Base-by-base conservation (phyloP, 2,329 filamentous ascomycete genomes). In the Ophiocordyceps camponoti-rufipedis region DNA sequence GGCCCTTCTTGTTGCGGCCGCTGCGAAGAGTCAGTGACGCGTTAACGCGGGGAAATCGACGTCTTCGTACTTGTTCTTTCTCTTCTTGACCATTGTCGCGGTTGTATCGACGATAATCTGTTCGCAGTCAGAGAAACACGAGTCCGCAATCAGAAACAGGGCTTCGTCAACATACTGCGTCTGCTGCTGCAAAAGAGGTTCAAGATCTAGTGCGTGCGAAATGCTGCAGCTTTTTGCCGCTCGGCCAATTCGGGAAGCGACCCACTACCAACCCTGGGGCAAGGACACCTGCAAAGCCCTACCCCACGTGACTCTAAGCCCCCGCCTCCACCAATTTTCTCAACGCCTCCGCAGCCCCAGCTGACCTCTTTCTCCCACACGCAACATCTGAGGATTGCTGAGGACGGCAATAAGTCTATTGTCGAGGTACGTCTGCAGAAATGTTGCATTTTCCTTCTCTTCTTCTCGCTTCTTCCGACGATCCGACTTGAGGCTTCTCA, bases 1-100 rank as follows among this genome's bases (percentile, higher is more conserved):
- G 86, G 70, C 91, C 89, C 74, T 94, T 94, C 87, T 95, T 95
- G 85, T 96, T 95, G 70, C 89, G 87, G 71, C 89, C 89, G 78
- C 85, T 93, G 67, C 45, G 44, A 49, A 49, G 44, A 12, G 10
- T 48, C 45, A 29, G 41, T 45, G 39, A 35, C 43, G 43, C 4
- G 28, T 10, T 41, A 3, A 13, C 1, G 4, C 14, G 6, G 8
- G 12, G 2, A 7, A 42, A 4, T 8, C 14, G 23, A 14, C 23
- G n/a, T 8, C 5, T 4, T 62, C 70, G 59, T 69, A 75, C 72
- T 80, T 80, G 68, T 73, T 75, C 68, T 77, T 76, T 74, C 76
- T 76, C 74, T 80, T 80, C 74, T 80, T 80, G 64, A 78, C 75
- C 76, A 80, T 80, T 57, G 68, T 80, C 67, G 60, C 74, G 69